Conservation (phyloP, 345 rosid species). For the Eucalyptus shirleyi region DNA sequence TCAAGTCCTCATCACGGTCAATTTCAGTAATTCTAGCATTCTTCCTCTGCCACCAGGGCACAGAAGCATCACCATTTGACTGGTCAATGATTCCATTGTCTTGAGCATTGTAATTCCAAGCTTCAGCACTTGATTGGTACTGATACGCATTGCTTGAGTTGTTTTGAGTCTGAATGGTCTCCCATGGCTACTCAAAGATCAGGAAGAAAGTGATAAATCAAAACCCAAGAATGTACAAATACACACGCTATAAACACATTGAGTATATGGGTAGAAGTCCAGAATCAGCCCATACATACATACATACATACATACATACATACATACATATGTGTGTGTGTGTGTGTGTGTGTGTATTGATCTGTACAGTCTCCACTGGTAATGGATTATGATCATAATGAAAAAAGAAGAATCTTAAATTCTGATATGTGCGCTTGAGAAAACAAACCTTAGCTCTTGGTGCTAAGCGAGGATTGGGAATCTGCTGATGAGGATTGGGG, state of each 20-base stretch:
- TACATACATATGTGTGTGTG: too few relatives aligned
- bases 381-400: background rate
- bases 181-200: constrained; percentile 64
- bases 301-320: background rate
- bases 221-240: background rate
- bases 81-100: constrained; percentile 27
- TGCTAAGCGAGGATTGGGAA: constrained; percentile 55
- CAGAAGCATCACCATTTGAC: constrained; percentile 13
- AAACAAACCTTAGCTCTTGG: constrained; percentile 79
- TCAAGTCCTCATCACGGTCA: constrained; percentile 40
- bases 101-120: constrained; percentile 18
- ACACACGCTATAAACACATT: background rate
- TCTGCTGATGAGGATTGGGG: constrained; percentile 72
- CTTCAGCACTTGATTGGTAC: constrained; percentile 17
- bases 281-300: background rate
- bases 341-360: background rate
- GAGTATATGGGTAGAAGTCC: background rate
- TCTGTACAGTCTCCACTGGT: background rate
- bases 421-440: background rate
- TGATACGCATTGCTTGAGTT: constrained; percentile 20
- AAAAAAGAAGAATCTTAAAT: background rate
- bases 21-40: constrained; percentile 51
- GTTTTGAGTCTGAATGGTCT: constrained; percentile 31
- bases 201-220: background rate
- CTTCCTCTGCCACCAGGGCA: constrained; percentile 73